Conservation (phyloP, 2,329 filamentous ascomycete species). For the Trichoderma sp. region DNA sequence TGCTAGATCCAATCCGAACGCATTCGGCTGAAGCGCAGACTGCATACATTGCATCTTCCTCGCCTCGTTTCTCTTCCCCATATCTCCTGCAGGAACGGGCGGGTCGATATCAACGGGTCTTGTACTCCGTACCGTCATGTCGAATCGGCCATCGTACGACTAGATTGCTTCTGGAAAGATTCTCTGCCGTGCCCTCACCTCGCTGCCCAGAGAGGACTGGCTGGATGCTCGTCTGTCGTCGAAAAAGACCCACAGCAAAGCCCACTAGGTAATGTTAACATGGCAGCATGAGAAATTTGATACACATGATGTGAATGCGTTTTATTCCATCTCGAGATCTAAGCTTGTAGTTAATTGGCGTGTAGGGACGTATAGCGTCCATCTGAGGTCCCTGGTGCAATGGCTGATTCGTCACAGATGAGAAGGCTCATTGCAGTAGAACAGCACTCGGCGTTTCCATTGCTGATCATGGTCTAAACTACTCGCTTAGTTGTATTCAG, state of each 20-base stretch:
- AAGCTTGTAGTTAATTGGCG: not conserved
- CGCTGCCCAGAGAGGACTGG: not conserved
- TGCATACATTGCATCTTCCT: not conserved
- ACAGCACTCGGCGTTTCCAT: not conserved
- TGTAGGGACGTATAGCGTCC: not conserved
- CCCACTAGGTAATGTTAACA: not conserved
- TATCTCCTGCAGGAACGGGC: slow-evolving; percentile 16
- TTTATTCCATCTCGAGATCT: not conserved
- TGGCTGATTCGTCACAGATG: not conserved
- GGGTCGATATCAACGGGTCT: slow-evolving; percentile 9
- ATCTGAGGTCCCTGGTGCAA: not conserved
- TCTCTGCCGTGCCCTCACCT: not conserved
- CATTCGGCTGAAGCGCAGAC: not conserved
- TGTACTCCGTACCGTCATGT: not conserved
- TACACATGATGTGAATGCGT: too few relatives aligned
- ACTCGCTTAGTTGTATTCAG: not conserved
- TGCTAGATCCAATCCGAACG: not conserved
- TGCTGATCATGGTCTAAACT: not conserved
- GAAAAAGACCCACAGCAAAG: not conserved
- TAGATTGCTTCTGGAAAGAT: slow-evolving; percentile 2
- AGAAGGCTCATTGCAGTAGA: not conserved
- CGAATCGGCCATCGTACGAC: not conserved
- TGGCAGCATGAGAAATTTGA: not conserved
- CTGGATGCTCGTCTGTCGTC: not conserved
- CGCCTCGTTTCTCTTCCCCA: not conserved